Percentiles rank a stretch among this genome's conserved stretches.
Conservation (phyloP, 768 basidiomycete species). For the Candolleomyces aberdarensis region DNA sequence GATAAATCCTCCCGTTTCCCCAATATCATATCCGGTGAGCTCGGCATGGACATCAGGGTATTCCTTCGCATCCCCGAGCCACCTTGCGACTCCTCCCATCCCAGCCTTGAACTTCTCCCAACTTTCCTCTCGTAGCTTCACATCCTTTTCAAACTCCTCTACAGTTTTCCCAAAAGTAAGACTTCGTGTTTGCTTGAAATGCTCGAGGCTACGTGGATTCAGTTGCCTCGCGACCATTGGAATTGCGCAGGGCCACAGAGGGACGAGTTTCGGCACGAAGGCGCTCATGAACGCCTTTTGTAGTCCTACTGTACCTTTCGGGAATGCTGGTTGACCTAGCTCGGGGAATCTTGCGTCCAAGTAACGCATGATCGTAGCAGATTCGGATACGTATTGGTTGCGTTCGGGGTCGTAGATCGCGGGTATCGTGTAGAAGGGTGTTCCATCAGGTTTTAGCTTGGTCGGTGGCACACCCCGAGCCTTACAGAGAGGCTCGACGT, state of each 20-base stretch:
- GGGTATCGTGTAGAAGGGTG: slow-evolving; percentile 9
- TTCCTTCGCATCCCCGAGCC: slow-evolving; percentile 21
- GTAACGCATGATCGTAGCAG: slow-evolving; percentile 10
- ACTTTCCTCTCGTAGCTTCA: slow-evolving; percentile 25
- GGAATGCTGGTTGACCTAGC: slow-evolving; percentile 19
- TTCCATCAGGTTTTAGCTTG: slow-evolving; percentile 12
- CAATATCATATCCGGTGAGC: slow-evolving; percentile 6
- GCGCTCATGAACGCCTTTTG: slow-evolving; percentile 33
- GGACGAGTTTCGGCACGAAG: slow-evolving; percentile 12
- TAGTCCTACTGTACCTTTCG: slow-evolving; percentile 32
- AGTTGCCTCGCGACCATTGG: slow-evolving; percentile 16
- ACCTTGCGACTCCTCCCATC: slow-evolving; percentile 24
- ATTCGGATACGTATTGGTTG: slow-evolving; percentile 9
- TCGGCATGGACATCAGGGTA: not conserved
- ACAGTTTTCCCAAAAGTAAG: slow-evolving; percentile 28
- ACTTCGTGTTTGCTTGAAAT: slow-evolving; percentile 36
- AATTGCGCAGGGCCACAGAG: slow-evolving; percentile 18
- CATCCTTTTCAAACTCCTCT: slow-evolving; percentile 32
- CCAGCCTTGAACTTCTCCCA: slow-evolving; percentile 36
- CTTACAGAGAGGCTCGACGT: slow-evolving; percentile 32
- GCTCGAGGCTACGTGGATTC: slow-evolving; percentile 19
- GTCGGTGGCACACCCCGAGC: slow-evolving; percentile 30
- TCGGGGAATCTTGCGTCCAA: slow-evolving; percentile 10
- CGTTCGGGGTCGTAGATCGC: slow-evolving; percentile 8
- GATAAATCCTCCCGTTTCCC: slow-evolving; percentile 29